Percentiles rank a stretch among this genome's conserved stretches.
Evolutionary conservation across 2,329 filamentous ascomycete species (phyloP).

Genomic region (Davidsoniella neocaledoniae): DNA sequence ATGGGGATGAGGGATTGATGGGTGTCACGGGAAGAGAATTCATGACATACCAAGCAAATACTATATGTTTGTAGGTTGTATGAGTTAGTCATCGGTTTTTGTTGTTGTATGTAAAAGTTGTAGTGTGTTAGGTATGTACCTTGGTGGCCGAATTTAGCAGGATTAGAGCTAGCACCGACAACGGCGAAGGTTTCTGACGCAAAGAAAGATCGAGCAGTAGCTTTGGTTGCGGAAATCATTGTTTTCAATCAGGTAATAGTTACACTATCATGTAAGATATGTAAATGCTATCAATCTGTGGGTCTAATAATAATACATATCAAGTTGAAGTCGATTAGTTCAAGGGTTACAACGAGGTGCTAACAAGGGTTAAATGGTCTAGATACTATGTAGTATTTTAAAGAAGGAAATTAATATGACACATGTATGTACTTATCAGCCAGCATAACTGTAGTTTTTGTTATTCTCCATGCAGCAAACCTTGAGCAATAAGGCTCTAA

Average conservation of each 20-base stretch:
- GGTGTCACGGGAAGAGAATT: slow-evolving; percentile 64
- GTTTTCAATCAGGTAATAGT: not conserved
- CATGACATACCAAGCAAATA: slow-evolving; percentile 75
- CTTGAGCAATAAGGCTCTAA: no score
- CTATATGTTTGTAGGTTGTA: slow-evolving; percentile 26
- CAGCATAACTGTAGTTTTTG: no score
- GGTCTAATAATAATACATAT: no score
- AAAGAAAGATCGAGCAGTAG: slow-evolving; percentile 66
- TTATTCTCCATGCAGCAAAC: no score
- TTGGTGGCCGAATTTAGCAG: slow-evolving; percentile 76
- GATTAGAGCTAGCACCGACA: slow-evolving; percentile 73
- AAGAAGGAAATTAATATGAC: no score
- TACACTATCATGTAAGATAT: not conserved
- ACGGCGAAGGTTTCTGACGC: slow-evolving; percentile 66
- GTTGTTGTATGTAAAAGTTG: not conserved
- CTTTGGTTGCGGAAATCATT: slow-evolving; percentile 30
- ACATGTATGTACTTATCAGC: no score
- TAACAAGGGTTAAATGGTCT: no score
- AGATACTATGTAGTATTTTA: no score
- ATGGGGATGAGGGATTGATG: slow-evolving; percentile 56
- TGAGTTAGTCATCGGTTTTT: not conserved
- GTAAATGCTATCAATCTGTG: no score
- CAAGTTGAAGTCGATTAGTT: not conserved
- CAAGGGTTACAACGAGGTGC: no score
- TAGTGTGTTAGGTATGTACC: slow-evolving; percentile 31